Conservation (phyloP, 352 stramenopile genomes). For the Pythium folliculosum region DNA sequence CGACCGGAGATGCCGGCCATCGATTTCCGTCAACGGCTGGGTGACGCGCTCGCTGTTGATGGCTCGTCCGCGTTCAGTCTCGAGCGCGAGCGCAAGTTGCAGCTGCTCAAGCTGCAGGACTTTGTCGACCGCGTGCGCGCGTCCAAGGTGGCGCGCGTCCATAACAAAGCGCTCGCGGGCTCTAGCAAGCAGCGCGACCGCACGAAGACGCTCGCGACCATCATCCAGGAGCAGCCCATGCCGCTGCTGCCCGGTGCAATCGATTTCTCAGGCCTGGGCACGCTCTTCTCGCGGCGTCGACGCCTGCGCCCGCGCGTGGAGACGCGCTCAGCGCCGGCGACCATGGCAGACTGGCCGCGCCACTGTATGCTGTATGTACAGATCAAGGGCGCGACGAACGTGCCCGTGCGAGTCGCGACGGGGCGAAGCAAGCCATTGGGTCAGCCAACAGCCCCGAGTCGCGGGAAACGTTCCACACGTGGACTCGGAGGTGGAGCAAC, state of each 20-base stretch:
- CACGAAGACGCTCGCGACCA: constrained; percentile 48
- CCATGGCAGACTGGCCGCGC: constrained; percentile 54
- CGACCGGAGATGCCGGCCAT: constrained; percentile 64
- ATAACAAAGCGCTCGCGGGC: constrained; percentile 12
- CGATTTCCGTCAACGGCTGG: constrained; percentile 44
- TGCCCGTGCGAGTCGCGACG: constrained; percentile 52
- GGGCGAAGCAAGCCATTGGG: not conserved
- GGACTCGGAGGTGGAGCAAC: not conserved
- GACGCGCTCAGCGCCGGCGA: constrained; percentile 25
- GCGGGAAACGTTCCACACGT: not conserved
- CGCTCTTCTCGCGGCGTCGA: constrained; percentile 55
- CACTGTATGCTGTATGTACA: constrained; percentile 84
- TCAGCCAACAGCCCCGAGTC: constrained; percentile 1
- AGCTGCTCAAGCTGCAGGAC: constrained; percentile 59
- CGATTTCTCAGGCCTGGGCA: constrained; percentile 55
- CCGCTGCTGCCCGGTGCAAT: constrained; percentile 74
- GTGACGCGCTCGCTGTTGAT: constrained; percentile 42
- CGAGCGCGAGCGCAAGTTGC: constrained; percentile 46
- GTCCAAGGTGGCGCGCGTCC: constrained; percentile 27
- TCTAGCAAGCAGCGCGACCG: constrained; percentile 11
- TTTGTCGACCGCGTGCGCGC: constrained; percentile 61
- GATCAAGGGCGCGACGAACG: constrained; percentile 74
- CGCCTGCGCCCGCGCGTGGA: constrained; percentile 52
- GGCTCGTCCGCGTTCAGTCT: constrained; percentile 35
- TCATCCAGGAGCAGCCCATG: constrained; percentile 85